Base-by-base conservation (phyloP, 176 grass and related monocot species). In the Zoysia japonica region DNA sequence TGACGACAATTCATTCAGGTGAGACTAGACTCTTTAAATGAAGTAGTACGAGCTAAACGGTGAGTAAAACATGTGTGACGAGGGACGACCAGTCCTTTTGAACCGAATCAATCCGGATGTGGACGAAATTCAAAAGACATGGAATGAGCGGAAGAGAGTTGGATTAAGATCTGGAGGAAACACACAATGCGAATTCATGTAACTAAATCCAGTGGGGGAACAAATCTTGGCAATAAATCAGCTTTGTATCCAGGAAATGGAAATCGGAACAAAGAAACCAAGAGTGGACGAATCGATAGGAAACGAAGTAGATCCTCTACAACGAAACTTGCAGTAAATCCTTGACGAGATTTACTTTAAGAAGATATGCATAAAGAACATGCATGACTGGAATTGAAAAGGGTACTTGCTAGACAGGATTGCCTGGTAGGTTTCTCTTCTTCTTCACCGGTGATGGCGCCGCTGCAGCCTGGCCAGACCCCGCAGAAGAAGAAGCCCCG, bases 391-490 rank as follows among this genome's bases (percentile, higher is more conserved):
- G 35, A 39, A 60, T 64, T 66, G 72, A 47, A 64, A 80, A 59
- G 47, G 49, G 52, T 71, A 84, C 42, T 83, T 89, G 83, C 87
- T 85, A 87, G 80, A 55, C 28, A 28, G 28, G 28, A 28, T 28
- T 28, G 70, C 96, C 92, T 87, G 96, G 92, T 40, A 93, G 81
- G 71, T 83, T 99, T 76, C 96, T 95, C 86, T 92, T 99, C 96
- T 95, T 99, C 88, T 91, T 99, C 78, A 76, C 80, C 2, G 88
- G 81, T 36, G 86, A 84, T 35, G 88, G 16, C 48, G 79, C 46
- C 47, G 75, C 55, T 3, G 70, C 3, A 3, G 37, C 47, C 49
- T 85, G 54, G 73, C 60, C 42, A 13, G 47, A 74, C 15, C 47
- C 51, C 15, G 82, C 44, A 20, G 81, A 63, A 11, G 87, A 28